Percentiles rank a stretch among this genome's conserved stretches.
These are phyloP conservation scores for Marasmius oreades DNA, from an alignment of 1,284 basidiomycete genomes.

Conservation along the genomic window DNA sequence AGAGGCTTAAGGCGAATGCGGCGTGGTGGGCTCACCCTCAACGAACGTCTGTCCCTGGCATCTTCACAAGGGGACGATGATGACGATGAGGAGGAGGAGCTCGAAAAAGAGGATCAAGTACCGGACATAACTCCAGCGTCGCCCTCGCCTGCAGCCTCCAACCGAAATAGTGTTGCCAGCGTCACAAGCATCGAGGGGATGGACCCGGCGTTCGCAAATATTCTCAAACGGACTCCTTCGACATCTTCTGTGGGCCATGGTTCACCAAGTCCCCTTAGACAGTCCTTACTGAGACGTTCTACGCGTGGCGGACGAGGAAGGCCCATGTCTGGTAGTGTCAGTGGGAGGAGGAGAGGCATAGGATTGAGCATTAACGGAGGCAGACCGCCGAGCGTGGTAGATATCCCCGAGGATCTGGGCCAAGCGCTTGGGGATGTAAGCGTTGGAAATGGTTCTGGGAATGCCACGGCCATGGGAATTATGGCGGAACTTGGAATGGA, in stretches of 20 bases:
- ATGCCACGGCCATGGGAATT: slow-evolving; percentile 9
- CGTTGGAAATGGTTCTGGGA: slow-evolving; percentile 39
- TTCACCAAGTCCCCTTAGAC: slow-evolving; percentile 48
- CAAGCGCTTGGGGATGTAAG: slow-evolving; percentile 48
- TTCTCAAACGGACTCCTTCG: slow-evolving; percentile 60
- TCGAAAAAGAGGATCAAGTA: slow-evolving; percentile 31
- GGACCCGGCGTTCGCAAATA: slow-evolving; percentile 79
- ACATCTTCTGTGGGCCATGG: slow-evolving; percentile 46
- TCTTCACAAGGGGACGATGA: slow-evolving; percentile 51
- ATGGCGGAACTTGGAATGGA: slow-evolving; percentile 24
- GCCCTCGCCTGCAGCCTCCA: slow-evolving; percentile 8
- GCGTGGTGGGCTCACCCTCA: slow-evolving; percentile 46
- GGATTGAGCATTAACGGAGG: slow-evolving; percentile 63
- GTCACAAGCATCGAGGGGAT: slow-evolving; percentile 72
- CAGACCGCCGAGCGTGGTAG: slow-evolving; percentile 65
- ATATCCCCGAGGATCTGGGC: slow-evolving; percentile 64
- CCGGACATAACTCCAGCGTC: slow-evolving; percentile 19
- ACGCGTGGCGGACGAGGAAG: slow-evolving; percentile 35
- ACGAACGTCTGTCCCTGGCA: slow-evolving; percentile 60
- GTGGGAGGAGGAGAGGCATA: slow-evolving; percentile 48
- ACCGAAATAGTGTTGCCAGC: slow-evolving; percentile 8
- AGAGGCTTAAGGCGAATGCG: slow-evolving; percentile 44
- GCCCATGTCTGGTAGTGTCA: slow-evolving; percentile 25
- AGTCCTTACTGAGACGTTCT: slow-evolving; percentile 46
- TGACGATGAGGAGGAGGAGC: slow-evolving; percentile 40